Percentiles rank a stretch among this genome's conserved stretches.
These are phyloP conservation scores for Trichoderma sp. DNA, from an alignment of 2,329 filamentous ascomycete species.

Conservation along the genomic window DNA sequence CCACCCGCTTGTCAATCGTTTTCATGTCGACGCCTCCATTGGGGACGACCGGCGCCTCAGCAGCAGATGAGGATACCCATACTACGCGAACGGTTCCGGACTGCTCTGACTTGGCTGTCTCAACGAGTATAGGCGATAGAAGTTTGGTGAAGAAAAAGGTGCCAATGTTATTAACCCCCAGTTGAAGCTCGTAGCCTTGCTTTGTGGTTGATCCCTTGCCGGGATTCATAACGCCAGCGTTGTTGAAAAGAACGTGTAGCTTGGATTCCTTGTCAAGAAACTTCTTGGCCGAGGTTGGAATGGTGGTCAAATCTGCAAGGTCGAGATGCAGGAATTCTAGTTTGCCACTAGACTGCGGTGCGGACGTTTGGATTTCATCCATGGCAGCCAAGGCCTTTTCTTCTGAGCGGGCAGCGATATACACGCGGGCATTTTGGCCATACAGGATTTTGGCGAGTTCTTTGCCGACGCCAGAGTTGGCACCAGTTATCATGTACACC, in stretches of 20 bases:
- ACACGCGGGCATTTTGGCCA: constrained; percentile 50
- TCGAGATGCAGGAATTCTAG: not conserved
- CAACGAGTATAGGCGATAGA: not conserved
- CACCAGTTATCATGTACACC: constrained; percentile 36
- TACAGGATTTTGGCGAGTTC: constrained; percentile 53
- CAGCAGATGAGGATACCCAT: not conserved
- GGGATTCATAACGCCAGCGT: not conserved
- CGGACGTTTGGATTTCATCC: not conserved
- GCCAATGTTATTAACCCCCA: not conserved
- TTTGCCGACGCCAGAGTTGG: constrained; percentile 43
- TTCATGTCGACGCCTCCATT: not conserved
- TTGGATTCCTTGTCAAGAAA: not conserved
- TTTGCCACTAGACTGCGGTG: not conserved
- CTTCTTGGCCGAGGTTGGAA: not conserved
- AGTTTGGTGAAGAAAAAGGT: not conserved
- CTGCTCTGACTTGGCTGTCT: not conserved
- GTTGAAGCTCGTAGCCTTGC: not conserved
- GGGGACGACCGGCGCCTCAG: not conserved
- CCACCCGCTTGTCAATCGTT: not conserved
- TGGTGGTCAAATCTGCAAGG: not conserved
- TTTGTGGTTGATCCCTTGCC: not conserved
- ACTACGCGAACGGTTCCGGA: not conserved
- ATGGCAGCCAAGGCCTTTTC: not conserved
- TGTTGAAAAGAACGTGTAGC: not conserved
- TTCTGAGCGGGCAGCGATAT: constrained; percentile 46